These are phyloP conservation scores for Cercospora nicotianae DNA, from an alignment of 2,329 filamentous ascomycete genomes.

Conservation along the genomic window DNA sequence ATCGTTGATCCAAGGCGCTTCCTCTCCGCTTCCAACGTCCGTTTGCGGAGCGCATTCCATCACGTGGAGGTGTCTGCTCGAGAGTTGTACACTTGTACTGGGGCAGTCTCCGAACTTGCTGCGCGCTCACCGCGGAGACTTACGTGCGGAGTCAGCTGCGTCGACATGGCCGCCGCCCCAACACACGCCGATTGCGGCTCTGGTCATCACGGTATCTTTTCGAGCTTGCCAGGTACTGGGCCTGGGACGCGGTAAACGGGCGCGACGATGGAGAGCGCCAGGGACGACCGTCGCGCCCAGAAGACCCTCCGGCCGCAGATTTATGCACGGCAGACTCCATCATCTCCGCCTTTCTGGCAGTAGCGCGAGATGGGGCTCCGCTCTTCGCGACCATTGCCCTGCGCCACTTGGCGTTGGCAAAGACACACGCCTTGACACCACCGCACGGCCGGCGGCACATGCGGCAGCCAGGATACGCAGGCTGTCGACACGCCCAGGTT, in stretches of 20 bases:
- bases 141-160: neutral
- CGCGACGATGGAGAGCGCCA: neutral
- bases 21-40: neutral
- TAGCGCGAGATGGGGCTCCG: slow-evolving; percentile 12
- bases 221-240: neutral
- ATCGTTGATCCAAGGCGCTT: neutral
- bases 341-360: neutral
- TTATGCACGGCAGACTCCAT: slow-evolving; percentile 4
- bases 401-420: neutral
- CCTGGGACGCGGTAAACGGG: neutral
- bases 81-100: neutral
- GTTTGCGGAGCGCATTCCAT: neutral
- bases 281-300: neutral
- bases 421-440: neutral
- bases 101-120: neutral
- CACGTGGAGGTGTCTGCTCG: neutral
- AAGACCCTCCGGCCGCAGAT: neutral
- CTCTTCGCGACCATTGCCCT: neutral
- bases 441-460: slow-evolving; percentile 4
- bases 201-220: neutral
- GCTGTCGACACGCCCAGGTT: neutral
- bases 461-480: slow-evolving; percentile 4
- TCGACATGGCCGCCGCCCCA: neutral
- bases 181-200: slow-evolving; percentile 5
- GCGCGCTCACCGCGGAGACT: neutral